phyloP scores from a whole-genome alignment of 306 rosid genomes.

The Cicer arietinum region DNA sequence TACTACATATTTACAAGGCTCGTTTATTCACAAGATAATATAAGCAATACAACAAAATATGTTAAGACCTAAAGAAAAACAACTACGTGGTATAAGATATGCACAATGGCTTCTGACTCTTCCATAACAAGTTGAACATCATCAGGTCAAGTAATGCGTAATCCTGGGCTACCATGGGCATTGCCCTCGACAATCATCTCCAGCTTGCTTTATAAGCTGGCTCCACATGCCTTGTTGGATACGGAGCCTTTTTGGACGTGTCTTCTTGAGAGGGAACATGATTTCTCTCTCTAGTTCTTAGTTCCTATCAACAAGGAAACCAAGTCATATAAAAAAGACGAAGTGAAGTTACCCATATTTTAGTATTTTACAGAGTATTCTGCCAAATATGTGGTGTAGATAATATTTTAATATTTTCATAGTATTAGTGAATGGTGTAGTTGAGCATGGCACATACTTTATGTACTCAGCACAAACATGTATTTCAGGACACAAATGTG shows the following conservation, averaged over 20 bases:
- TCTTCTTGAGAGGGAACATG: conserved; percentile 41
- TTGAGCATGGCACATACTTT: background rate
- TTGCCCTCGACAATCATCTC: conserved; percentile 51
- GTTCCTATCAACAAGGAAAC: conserved; percentile 58
- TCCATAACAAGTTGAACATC: conserved; percentile 42
- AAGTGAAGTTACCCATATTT: background rate
- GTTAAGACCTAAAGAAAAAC: conserved; percentile 14
- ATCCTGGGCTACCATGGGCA: conserved; percentile 43
- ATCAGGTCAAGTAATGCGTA: conserved; percentile 45
- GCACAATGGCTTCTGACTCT: conserved; percentile 52
- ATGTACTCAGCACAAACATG: conserved; percentile 16
- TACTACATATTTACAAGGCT: conserved; percentile 64
- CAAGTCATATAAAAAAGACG: conserved; percentile 9
- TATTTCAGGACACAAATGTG: background rate
- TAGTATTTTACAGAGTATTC: background rate
- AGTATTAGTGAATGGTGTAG: conserved; percentile 1
- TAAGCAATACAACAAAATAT: conserved; percentile 37
- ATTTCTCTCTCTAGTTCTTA: conserved; percentile 63
- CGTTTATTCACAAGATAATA: conserved; percentile 35
- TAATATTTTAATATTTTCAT: background rate
- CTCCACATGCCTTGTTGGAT: conserved; percentile 54
- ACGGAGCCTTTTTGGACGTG: conserved; percentile 47
- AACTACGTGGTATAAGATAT: conserved; percentile 44
- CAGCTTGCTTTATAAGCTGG: conserved; percentile 54
- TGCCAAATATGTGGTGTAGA: conserved; percentile 15